Conservation (phyloP, 306 rosid genomes). For the Cucurbita ficifolia region DNA sequence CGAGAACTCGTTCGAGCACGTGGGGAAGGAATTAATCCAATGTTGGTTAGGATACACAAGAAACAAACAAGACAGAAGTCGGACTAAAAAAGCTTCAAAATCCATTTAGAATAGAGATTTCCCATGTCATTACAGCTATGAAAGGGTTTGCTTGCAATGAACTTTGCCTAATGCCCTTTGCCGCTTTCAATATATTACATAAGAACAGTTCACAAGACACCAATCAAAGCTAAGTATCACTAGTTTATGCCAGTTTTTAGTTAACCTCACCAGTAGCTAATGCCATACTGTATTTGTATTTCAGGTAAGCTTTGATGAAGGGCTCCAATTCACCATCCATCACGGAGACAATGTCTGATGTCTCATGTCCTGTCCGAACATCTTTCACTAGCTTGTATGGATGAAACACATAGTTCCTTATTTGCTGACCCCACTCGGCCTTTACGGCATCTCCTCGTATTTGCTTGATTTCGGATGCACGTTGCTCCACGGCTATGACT, state of each 20-base stretch:
- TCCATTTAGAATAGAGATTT: neutral
- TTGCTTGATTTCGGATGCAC: constrained; percentile 81
- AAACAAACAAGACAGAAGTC: neutral
- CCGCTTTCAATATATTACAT: neutral
- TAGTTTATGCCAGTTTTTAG: constrained; percentile 6
- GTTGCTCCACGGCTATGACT: constrained; percentile 82
- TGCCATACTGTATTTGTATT: constrained; percentile 42
- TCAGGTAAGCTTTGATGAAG: constrained; percentile 83
- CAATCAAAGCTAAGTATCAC: neutral
- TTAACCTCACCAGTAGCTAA: constrained; percentile 23
- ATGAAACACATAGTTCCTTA: constrained; percentile 87
- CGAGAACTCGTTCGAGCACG: too few relatives aligned
- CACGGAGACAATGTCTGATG: constrained; percentile 62
- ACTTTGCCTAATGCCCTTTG: neutral
- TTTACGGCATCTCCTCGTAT: constrained; percentile 87
- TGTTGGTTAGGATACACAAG: neutral
- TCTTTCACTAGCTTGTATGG: constrained; percentile 92
- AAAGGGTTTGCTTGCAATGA: neutral
- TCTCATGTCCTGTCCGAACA: constrained; percentile 71
- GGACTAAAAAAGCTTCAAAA: neutral
- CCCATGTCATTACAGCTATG: neutral
- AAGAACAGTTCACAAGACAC: neutral
- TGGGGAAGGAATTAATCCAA: neutral
- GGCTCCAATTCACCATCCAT: constrained; percentile 92
- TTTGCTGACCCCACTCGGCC: constrained; percentile 99